phyloP scores from a whole-genome alignment of 116 monocot genomes.

The Papilionanthe hybrid region DNA sequence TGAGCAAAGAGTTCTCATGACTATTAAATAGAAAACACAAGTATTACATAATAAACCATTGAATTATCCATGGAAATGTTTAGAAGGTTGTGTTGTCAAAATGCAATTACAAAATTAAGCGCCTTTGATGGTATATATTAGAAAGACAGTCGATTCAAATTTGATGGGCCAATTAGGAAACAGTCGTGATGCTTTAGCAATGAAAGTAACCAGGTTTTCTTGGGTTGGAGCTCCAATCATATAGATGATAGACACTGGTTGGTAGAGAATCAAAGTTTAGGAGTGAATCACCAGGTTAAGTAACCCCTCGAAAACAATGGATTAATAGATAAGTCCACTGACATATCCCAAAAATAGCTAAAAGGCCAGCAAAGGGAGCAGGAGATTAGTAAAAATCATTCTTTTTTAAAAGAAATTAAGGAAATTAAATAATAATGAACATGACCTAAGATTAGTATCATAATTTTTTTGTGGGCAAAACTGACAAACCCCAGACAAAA shows the following conservation, averaged over 20 bases:
- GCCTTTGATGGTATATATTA: neutral
- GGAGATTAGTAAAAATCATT: neutral
- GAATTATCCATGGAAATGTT: neutral
- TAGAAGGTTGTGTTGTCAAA: neutral
- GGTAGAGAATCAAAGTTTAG: neutral
- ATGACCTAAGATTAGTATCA: neutral
- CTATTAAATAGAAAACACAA: constrained; percentile 1
- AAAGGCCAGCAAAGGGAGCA: neutral
- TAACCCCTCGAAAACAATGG: neutral
- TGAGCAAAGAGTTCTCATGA: neutral
- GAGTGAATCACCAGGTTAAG: neutral
- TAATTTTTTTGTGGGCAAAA: neutral
- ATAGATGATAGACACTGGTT: neutral
- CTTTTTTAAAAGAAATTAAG: neutral
- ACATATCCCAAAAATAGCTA: neutral
- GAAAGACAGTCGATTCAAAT: neutral
- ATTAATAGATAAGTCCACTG: neutral
- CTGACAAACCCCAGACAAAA: neutral
- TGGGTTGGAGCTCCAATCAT: neutral
- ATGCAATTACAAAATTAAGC: neutral
- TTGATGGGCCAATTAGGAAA: neutral
- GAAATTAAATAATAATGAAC: neutral
- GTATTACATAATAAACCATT: neutral
- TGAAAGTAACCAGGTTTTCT: neutral
- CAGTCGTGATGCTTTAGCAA: neutral